These are phyloP conservation scores for Bigelowiella natans DNA, from an alignment of 78 protist genomes.

Conservation along the genomic window DNA sequence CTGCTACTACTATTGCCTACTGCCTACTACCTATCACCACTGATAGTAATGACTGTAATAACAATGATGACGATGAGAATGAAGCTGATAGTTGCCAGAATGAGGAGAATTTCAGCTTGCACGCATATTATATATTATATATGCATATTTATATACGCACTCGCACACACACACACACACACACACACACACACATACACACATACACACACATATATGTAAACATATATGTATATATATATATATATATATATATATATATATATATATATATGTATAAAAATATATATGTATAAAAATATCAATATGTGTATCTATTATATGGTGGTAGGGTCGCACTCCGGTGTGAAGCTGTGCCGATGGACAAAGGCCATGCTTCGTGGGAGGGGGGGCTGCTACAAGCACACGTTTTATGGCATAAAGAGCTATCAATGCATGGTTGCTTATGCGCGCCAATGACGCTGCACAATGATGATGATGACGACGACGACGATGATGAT, in stretches of 20 bases:
- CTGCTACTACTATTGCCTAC: too few relatives aligned
- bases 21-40: too few relatives aligned
- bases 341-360: slow-evolving; percentile 78
- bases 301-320: slow-evolving; percentile 18
- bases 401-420: slow-evolving; percentile 72
- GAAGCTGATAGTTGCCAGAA: too few relatives aligned
- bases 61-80: too few relatives aligned
- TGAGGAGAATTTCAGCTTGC: too few relatives aligned
- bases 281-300: neutral
- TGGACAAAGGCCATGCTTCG: slow-evolving; percentile 77
- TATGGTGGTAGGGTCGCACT: slow-evolving; percentile 66
- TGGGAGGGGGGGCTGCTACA: slow-evolving; percentile 78
- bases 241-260: neutral
- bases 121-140: neutral
- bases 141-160: neutral
- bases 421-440: slow-evolving; percentile 13
- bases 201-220: neutral
- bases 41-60: too few relatives aligned
- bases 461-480: too few relatives aligned
- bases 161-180: neutral
- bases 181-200: neutral
- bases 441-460: neutral
- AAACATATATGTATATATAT: neutral
- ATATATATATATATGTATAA: neutral
- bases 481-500: too few relatives aligned